phyloP scores from a whole-genome alignment of 2,329 filamentous ascomycete genomes.

The Pseudopyricularia javanii region DNA sequence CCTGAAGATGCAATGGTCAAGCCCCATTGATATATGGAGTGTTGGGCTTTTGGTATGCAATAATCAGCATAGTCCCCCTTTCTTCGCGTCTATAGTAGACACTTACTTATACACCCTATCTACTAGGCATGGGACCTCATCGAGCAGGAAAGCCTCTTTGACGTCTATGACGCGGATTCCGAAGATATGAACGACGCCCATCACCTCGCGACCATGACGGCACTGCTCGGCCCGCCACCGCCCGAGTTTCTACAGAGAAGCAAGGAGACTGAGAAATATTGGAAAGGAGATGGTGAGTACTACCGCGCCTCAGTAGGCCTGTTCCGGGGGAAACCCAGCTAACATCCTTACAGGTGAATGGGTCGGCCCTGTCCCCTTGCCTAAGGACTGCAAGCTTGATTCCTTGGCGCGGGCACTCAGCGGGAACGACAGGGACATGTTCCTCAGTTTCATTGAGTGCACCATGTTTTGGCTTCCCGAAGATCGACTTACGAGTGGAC shows the following conservation, averaged over 20 bases:
- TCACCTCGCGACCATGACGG: background rate
- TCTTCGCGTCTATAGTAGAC: background rate
- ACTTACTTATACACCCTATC: background rate
- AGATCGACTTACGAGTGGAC: constrained; percentile 7
- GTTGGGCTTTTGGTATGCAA: background rate
- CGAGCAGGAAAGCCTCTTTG: background rate
- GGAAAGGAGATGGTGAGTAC: constrained; percentile 13
- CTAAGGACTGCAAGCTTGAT: constrained; percentile 7
- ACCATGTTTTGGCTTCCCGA: constrained; percentile 13
- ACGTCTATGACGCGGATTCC: background rate
- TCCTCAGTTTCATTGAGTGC: constrained; percentile 11
- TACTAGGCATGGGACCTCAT: background rate
- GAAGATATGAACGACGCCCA: too few species aligned
- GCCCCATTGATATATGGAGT: constrained; percentile 19
- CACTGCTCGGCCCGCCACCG: background rate
- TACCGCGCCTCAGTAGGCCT: constrained; percentile 1
- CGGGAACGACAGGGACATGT: constrained; percentile 9
- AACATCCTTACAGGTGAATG: constrained; percentile 10
- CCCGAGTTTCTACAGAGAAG: constrained; percentile 11
- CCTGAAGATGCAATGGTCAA: background rate
- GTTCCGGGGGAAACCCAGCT: background rate
- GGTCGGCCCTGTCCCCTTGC: constrained; percentile 13
- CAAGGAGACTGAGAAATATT: constrained; percentile 11
- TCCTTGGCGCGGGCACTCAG: constrained; percentile 6
- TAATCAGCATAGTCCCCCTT: background rate